These are phyloP conservation scores for Tuber aestivum DNA, from an alignment of 495 filamentous ascomycete species.

Conservation along the genomic window DNA sequence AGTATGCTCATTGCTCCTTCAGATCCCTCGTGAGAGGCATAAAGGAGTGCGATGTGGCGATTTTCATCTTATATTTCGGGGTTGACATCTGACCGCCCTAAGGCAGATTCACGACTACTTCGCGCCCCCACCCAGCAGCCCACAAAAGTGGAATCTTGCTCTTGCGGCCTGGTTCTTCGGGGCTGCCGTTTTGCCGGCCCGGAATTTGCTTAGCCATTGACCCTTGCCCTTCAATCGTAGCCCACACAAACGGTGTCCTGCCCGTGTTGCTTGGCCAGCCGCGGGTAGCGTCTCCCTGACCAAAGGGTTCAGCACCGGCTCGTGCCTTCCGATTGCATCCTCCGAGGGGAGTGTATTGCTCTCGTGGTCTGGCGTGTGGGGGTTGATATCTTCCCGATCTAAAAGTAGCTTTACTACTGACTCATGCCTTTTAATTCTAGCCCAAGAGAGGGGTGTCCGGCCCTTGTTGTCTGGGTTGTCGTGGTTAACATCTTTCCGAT, in stretches of 20 bases:
- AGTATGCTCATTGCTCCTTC: too few relatives aligned
- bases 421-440: background rate
- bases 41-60: too few relatives aligned
- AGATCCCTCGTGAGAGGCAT: too few relatives aligned
- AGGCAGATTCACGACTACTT: too few relatives aligned
- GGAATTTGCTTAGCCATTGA: background rate
- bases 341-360: slow-evolving; percentile 44
- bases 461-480: background rate
- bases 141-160: background rate
- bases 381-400: slow-evolving; percentile 8
- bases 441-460: background rate
- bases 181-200: background rate
- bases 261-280: background rate
- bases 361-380: background rate
- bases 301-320: slow-evolving; percentile 38
- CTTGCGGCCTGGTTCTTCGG: background rate
- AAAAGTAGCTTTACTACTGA: background rate
- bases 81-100: too few relatives aligned
- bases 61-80: too few relatives aligned
- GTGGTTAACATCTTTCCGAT: background rate
- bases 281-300: background rate
- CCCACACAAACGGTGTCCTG: background rate
- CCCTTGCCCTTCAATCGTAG: too few relatives aligned
- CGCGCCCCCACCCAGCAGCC: too few relatives aligned
- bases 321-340: slow-evolving; percentile 44